Base-by-base conservation (phyloP, 164 flowering plant genomes). In the Liquidambar formosana region DNA sequence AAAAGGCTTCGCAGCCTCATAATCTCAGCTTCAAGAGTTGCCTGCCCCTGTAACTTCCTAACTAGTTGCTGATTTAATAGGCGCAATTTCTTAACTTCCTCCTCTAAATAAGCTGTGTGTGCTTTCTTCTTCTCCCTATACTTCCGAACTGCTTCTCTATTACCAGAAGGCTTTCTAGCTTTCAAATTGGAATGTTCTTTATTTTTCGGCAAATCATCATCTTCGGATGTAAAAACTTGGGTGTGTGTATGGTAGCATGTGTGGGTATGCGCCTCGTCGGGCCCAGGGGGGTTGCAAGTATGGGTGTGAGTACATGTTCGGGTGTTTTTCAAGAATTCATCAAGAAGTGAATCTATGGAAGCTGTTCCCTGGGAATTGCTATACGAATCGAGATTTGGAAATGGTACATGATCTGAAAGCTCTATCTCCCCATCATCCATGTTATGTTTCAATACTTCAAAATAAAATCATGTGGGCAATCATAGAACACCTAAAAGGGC, bases 91-190 rank as follows among this genome's bases (percentile, higher is more conserved):
- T 72, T 76, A 0, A 86, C 96, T 72, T 89, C 92, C 66, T 86
- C 93, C 52, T 91, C 93, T 19, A 91, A 76, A 27, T 70, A 85
- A 19, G 90, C 89, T 0, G 88, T 75, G 18, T 78, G 87, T 0
- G 96, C 93, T 79, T 87, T 91, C 83, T 91, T 89, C 79, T 89
- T 91, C 85, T 85, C 93, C 41, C 96, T 68, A 67, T 91, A 91
- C 79, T 86, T 91, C 5, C 93, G 52, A 25, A 91, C 96, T 0
- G 92, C 96, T 67, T 86, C 96, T 62, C 89, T 71, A 41, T 91
- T 91, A 1, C 89, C 88, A 5, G 65, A 75, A 25, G 88, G 74
- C 60, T 80, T 81, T 27, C 74, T 84, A 8, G 76, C 45, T 69
- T 77, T 83, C 22, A 67, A 52, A 18, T 12, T 19, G 8, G 73